Percentiles rank a stretch among this genome's conserved stretches.
phyloP scores from a whole-genome alignment of 164 flowering plant species.

The Magnolia officinalis region DNA sequence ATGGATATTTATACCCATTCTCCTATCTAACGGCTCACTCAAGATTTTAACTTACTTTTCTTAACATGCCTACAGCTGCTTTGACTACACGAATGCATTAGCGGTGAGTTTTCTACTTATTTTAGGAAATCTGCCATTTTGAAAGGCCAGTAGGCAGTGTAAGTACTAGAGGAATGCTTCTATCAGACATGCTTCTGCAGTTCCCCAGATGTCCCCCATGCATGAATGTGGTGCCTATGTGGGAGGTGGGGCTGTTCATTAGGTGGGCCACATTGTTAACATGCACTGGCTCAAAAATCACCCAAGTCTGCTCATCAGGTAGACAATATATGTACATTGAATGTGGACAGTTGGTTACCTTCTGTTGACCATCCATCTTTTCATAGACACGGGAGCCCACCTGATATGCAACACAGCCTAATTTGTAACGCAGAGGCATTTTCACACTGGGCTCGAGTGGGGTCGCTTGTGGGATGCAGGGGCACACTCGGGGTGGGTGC shows the following conservation, averaged over 20 bases:
- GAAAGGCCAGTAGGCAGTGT: not conserved
- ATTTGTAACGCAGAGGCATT: no score
- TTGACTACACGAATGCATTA: constrained; percentile 96
- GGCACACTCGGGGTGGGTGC: no score
- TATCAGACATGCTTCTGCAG: not conserved
- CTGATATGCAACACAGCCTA: no score
- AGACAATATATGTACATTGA: not conserved
- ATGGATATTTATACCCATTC: not conserved
- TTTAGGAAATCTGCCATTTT: no score
- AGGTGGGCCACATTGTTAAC: not conserved
- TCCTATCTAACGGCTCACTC: not conserved
- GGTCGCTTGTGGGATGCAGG: no score
- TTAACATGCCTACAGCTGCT: constrained; percentile 64
- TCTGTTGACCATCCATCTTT: not conserved
- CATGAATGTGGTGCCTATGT: not conserved
- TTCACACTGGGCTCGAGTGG: no score
- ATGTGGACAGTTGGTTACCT: not conserved
- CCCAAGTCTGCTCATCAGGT: not conserved
- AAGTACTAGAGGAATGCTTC: not conserved
- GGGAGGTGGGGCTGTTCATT: not conserved
- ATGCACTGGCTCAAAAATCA: not conserved
- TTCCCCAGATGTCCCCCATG: not conserved
- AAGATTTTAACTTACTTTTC: not conserved
- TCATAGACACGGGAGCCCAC: not conserved
- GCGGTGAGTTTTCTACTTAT: constrained; percentile 56